Percentiles rank a stretch among this genome's conserved stretches.
phyloP scores from a whole-genome alignment of 768 basidiomycete genomes.

The Lactarius sanguifluus region DNA sequence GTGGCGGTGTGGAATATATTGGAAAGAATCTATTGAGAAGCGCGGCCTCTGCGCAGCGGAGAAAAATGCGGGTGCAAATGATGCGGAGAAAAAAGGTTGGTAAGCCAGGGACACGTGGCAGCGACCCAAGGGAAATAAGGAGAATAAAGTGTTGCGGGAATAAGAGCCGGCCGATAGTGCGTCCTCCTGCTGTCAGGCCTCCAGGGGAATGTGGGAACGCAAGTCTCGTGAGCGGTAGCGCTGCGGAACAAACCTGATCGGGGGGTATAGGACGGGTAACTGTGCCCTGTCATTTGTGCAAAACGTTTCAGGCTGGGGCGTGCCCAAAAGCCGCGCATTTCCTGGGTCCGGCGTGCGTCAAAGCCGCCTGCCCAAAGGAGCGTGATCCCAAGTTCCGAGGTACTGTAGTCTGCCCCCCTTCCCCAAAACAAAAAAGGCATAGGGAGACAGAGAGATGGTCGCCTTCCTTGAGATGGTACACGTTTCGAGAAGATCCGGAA shows the following conservation, averaged over 20 bases:
- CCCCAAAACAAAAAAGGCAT: not conserved
- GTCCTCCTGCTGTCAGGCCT: not conserved
- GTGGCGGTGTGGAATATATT: not conserved
- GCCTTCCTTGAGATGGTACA: not conserved
- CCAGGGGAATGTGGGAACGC: not conserved
- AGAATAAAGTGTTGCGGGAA: not conserved
- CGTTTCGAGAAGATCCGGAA: too few species aligned
- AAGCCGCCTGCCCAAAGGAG: not conserved
- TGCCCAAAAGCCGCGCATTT: not conserved
- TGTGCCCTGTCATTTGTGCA: not conserved
- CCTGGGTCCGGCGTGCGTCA: not conserved
- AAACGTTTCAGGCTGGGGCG: not conserved
- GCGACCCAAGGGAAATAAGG: not conserved
- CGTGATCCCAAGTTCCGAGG: not conserved
- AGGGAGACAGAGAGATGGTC: not conserved
- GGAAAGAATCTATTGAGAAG: not conserved
- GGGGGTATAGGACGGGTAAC: not conserved
- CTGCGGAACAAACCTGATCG: not conserved
- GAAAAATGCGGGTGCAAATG: not conserved
- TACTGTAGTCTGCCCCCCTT: not conserved
- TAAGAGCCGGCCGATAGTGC: not conserved
- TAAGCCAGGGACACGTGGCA: not conserved
- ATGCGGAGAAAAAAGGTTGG: not conserved
- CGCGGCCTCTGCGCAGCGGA: not conserved
- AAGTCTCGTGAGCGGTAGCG: not conserved